Evolutionary conservation across 73 alveolate genomes (phyloP), one percentile per base, ranked within the genome.

Genomic region (Tetrahymena malaccensis): DNA sequence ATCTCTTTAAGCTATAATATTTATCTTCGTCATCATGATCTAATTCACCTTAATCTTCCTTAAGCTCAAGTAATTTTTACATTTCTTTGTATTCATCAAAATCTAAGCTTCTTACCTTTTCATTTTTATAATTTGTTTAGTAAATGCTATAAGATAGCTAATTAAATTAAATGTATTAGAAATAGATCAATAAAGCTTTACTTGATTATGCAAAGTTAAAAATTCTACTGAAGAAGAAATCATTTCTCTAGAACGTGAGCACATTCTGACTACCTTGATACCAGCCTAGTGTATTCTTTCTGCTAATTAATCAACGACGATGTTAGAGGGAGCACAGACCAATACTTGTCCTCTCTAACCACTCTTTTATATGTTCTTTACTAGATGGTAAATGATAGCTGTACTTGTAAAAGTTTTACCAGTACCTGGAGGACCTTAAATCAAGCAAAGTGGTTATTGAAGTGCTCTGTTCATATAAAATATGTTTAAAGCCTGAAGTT

Each of bases 391-490:
- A n/a, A 99, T 99, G 33, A 99, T 97, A 16, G 99, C 99, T 15
- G 99, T 99, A 43, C 99, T 98, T 34, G 99, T 99, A 43, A 99
- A 99, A 21, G 99, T 99, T 97, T 99, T 99, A 44, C 99, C 99
- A 31, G 99, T 99, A 3, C 99, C 99, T 43, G 99, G 99, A 43
- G 99, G 99, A 7, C 99, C 99, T 97, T 99, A 99, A 94, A 99
- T 99, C 95, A 99, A 98, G 97, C 99, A 98, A 43, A 99, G 95
- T 4, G 99, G 99, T 8, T 99, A 93, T 57, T 97, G 93, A 89
- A 98, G 83, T 85, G 98, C 96, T 22, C 89, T 70, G 13, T 22
- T 17, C 4, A 9, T 19, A 70, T 4, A 70, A 17, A 70, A 3
- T 98, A 70, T 25, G 25, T 11, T n/a, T 3, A 27, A 31, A 70